Evolutionary conservation across 2,329 filamentous ascomycete species (phyloP).

Genomic region (Aspergillus awamori): DNA sequence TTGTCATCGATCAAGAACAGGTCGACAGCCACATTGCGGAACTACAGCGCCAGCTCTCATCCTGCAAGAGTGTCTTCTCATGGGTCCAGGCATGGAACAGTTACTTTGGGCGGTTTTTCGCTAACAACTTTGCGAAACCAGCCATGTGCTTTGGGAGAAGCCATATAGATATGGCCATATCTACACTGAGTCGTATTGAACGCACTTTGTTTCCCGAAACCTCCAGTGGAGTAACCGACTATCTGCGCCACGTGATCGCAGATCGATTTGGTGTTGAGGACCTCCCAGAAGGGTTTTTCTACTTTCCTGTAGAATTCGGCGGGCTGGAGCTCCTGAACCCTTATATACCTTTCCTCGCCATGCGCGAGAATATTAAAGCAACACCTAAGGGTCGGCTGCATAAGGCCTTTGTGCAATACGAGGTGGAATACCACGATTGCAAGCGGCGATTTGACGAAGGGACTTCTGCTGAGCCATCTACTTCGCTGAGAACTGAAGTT

Average conservation of each 20-base stretch:
- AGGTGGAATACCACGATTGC: slow-evolving; percentile 56
- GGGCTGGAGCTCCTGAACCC: slow-evolving; percentile 56
- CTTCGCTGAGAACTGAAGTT: background rate
- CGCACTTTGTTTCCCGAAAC: slow-evolving; percentile 52
- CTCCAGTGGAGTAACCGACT: slow-evolving; percentile 54
- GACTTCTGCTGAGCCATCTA: slow-evolving; percentile 16
- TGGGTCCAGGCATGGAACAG: slow-evolving; percentile 65
- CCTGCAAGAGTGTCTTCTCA: slow-evolving; percentile 59
- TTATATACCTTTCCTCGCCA: slow-evolving; percentile 52
- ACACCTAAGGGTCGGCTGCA: slow-evolving; percentile 39
- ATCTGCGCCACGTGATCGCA: slow-evolving; percentile 57
- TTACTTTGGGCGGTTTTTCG: slow-evolving; percentile 60
- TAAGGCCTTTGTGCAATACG: slow-evolving; percentile 46
- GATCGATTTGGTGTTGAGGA: slow-evolving; percentile 55
- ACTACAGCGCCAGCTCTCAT: slow-evolving; percentile 59
- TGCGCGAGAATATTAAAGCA: slow-evolving; percentile 47
- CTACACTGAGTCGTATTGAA: slow-evolving; percentile 57
- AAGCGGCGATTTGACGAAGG: slow-evolving; percentile 38
- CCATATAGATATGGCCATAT: slow-evolving; percentile 60
- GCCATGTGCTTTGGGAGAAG: slow-evolving; percentile 58
- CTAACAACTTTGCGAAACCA: slow-evolving; percentile 60
- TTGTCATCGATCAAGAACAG: slow-evolving; percentile 62
- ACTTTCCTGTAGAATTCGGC: slow-evolving; percentile 56
- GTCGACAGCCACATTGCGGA: slow-evolving; percentile 64
- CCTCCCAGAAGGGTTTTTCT: slow-evolving; percentile 57